Evolutionary conservation across 2,329 filamentous ascomycete genomes (phyloP), one percentile per base, ranked within the genome.

Genomic region (Colletotrichum plurivorum): DNA sequence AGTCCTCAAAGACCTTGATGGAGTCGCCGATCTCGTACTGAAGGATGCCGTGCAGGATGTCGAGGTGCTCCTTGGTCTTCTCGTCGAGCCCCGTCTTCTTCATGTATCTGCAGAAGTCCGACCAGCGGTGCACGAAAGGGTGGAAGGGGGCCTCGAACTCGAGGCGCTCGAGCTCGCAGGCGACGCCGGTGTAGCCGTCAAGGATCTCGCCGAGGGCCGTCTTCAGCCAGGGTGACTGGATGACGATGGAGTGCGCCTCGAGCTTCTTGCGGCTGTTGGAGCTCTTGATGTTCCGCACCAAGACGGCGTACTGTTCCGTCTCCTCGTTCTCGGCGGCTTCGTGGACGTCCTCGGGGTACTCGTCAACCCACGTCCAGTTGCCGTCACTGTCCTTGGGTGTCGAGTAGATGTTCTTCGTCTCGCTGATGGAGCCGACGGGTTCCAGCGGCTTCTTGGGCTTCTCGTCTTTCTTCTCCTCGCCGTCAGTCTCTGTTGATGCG

Each of bases 111-210:
- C 76, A 72, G 45, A 90, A 82, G 7, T 80, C 74, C 1, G 83
- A 79, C 89, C 90, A 93, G 39, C 90, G 85, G 77, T 93, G 90
- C 48, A 92, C 87, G 56, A 93, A 88, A 0, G 88, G 87, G 72
- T 87, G 81, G 70, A 92, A 93, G 0, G 88, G 89, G 0, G 85
- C 85, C 8, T 79, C 76, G 69, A 93, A 92, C 63, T 88, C 87
- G 2, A 93, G 81, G 1, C 88, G 84, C n/a, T 88, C 83, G 27
- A 93, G 80, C 12, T 83, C 84, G 41, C 87, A 85, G 2, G 88
- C 87, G 36, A 93, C 82, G 1, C 90, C 89, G 0, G 88, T 87
- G 67, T 91, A 92, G 9, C 82, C 86, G 1, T 83, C 78, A 22
- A 92, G 81, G 8, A 91, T 83, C 12, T 85, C 81, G 10, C 80